Conservation (phyloP, 2,329 filamentous ascomycete genomes). For the Pestalotiopsis sp. region DNA sequence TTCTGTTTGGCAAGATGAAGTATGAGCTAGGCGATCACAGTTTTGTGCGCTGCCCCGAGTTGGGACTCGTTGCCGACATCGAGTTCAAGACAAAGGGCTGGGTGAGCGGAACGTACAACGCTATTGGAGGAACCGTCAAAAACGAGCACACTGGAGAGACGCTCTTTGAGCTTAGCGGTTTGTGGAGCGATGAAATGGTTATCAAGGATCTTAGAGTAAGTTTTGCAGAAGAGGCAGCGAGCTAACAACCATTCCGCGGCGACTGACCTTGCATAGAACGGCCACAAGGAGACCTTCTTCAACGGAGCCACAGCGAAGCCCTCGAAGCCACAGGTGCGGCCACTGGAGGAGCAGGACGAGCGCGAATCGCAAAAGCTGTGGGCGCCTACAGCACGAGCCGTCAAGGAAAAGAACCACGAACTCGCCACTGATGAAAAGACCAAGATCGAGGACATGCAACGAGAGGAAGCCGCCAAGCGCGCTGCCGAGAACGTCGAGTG, state of each 20-base stretch:
- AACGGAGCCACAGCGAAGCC: slow-evolving; percentile 80
- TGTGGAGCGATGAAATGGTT: slow-evolving; percentile 95
- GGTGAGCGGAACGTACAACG: slow-evolving; percentile 95
- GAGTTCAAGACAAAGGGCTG: slow-evolving; percentile 99
- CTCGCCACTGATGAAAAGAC: slow-evolving; percentile 93
- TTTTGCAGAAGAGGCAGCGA: background rate
- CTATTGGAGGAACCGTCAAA: slow-evolving; percentile 89
- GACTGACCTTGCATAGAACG: slow-evolving; percentile 61
- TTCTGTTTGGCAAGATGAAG: slow-evolving; percentile 99
- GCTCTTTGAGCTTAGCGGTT: slow-evolving; percentile 87
- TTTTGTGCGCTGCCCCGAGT: slow-evolving; percentile 87
- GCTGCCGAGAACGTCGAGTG: slow-evolving; percentile 81
- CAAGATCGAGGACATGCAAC: slow-evolving; percentile 90
- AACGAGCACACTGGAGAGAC: slow-evolving; percentile 84
- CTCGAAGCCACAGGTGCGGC: slow-evolving; percentile 72
- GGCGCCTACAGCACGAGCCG: slow-evolving; percentile 78
- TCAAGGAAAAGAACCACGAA: slow-evolving; percentile 84
- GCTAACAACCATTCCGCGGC: background rate
- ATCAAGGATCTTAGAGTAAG: slow-evolving; percentile 80
- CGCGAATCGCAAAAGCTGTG: slow-evolving; percentile 90
- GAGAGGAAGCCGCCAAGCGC: slow-evolving; percentile 82
- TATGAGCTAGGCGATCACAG: slow-evolving; percentile 98
- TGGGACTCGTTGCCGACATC: slow-evolving; percentile 83
- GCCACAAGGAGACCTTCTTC: slow-evolving; percentile 88
- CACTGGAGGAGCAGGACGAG: slow-evolving; percentile 83